A percentile compares a stretch with the other conserved stretches of the same genome.
Conservation (phyloP, 768 basidiomycete genomes). For the Candolleomyces efflorescens region DNA sequence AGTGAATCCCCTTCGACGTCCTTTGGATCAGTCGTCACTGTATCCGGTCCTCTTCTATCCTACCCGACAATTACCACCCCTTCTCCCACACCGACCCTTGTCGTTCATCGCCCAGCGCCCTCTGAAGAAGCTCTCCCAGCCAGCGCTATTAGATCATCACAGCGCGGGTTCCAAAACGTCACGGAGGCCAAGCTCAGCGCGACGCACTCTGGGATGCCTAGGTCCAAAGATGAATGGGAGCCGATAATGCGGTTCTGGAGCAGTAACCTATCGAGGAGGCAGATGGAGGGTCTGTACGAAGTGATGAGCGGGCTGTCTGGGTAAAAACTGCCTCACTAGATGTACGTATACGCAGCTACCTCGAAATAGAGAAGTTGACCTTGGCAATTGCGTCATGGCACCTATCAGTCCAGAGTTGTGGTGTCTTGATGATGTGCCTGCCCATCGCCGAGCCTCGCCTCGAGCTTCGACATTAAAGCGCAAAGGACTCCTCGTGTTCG, state of each 20-base stretch:
- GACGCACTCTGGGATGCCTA: slow-evolving; percentile 63
- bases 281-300: slow-evolving; percentile 61
- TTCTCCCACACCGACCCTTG: slow-evolving; percentile 59
- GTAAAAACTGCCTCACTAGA: neutral
- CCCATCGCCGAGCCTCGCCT: no score
- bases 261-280: slow-evolving; percentile 51
- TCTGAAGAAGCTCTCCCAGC: slow-evolving; percentile 39
- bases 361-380: no score
- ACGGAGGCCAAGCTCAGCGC: slow-evolving; percentile 45
- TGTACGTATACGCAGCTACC: no score
- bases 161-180: slow-evolving; percentile 53
- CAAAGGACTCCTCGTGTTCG: no score
- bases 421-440: no score
- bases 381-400: no score
- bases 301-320: slow-evolving; percentile 45
- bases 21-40: slow-evolving; percentile 63
- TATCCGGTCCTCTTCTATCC: slow-evolving; percentile 74
- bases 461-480: no score
- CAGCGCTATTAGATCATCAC: slow-evolving; percentile 47
- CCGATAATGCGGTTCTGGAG: slow-evolving; percentile 89
- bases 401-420: no score
- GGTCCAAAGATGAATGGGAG: slow-evolving; percentile 73
- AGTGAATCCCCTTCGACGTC: slow-evolving; percentile 18
- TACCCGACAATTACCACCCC: slow-evolving; percentile 57
- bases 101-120: slow-evolving; percentile 51